Conservation (phyloP, 2,329 filamentous ascomycete species). For the Colletotrichum salicis region DNA sequence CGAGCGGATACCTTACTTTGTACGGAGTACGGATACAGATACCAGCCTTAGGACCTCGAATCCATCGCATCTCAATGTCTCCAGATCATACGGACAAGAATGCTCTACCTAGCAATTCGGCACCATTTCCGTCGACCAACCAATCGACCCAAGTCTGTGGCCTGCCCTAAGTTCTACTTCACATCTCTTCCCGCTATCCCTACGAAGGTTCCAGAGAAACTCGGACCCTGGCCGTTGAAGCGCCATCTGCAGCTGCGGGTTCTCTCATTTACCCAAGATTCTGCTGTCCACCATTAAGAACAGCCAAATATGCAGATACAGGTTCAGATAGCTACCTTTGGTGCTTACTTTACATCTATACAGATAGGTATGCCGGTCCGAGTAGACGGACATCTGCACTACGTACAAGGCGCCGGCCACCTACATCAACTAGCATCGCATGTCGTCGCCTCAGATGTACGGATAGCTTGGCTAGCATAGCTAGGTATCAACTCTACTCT, state of each 20-base stretch:
- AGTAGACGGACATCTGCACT: background rate
- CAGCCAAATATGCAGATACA: background rate
- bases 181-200: background rate
- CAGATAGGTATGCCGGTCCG: background rate
- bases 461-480: background rate
- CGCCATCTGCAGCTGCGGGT: background rate
- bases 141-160: background rate
- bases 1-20: conserved; percentile 13
- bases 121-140: background rate
- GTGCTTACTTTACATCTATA: background rate
- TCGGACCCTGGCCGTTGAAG: conserved; percentile 5
- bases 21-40: too few species aligned
- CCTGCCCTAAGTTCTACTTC: background rate
- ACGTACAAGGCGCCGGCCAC: background rate
- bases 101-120: background rate
- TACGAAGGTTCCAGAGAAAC: background rate
- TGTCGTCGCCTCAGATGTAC: background rate
- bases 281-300: conserved; percentile 16
- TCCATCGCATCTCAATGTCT: background rate
- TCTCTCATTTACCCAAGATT: conserved; percentile 16
- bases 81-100: background rate
- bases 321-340: background rate
- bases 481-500: background rate
- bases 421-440: conserved; percentile 13
- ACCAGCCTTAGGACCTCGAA: background rate